Conservation (phyloP, 495 filamentous ascomycete genomes). For the Penicillium herquei region DNA sequence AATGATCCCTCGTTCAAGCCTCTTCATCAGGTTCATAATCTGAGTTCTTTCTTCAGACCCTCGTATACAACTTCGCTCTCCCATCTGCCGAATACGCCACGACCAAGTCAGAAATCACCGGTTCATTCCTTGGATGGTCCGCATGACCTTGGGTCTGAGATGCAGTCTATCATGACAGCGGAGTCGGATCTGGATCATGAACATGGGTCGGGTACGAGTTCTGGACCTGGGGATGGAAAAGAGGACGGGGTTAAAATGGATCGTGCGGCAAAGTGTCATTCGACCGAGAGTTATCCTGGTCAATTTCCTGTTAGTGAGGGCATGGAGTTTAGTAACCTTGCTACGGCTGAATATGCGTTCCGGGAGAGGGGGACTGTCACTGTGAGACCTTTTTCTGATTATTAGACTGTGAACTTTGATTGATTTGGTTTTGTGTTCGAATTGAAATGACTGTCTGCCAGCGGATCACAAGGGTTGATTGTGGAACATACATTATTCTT, state of each 20-base stretch:
- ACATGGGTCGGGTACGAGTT: background rate
- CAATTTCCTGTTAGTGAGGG: constrained; percentile 37
- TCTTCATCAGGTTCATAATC: background rate
- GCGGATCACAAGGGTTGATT: too few species aligned
- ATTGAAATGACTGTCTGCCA: too few species aligned
- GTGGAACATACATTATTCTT: background rate
- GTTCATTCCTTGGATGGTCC: constrained; percentile 5
- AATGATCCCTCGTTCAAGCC: background rate
- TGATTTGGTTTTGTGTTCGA: background rate
- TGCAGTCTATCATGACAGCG: background rate
- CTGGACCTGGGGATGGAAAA: background rate
- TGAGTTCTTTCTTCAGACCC: background rate
- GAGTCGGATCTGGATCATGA: background rate
- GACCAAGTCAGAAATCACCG: background rate
- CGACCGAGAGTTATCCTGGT: constrained; percentile 36
- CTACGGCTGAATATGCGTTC: constrained; percentile 24
- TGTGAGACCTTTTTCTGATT: constrained; percentile 38
- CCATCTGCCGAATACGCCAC: background rate
- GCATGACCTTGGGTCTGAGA: background rate
- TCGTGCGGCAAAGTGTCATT: constrained; percentile 17
- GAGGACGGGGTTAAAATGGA: constrained; percentile 7
- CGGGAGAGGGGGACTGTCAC: constrained; percentile 26
- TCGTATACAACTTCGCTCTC: background rate
- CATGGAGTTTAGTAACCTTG: constrained; percentile 26
- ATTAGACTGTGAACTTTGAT: constrained; percentile 6